These are phyloP conservation scores for Epichloe festucae DNA, from an alignment of 2,329 filamentous ascomycete genomes.

Conservation along the genomic window DNA sequence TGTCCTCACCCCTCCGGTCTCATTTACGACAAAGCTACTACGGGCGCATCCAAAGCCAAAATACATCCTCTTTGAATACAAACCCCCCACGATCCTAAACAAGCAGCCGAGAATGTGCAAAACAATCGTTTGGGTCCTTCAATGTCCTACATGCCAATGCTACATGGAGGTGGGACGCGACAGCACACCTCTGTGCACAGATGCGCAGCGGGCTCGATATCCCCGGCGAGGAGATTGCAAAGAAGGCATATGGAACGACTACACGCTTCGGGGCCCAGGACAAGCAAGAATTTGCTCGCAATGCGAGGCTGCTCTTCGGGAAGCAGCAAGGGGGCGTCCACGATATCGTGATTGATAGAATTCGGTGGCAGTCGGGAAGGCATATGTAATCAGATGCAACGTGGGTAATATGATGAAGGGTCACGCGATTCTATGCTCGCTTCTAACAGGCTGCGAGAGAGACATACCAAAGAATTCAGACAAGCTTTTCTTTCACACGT, in stretches of 20 bases:
- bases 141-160: neutral
- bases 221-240: conserved; percentile 2
- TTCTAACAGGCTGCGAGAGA: neutral
- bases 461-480: no score
- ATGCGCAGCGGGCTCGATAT: conserved; percentile 1
- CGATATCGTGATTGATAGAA: neutral
- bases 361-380: neutral
- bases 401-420: no score
- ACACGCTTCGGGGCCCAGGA: neutral
- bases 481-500: no score
- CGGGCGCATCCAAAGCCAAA: no score
- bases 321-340: neutral
- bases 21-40: no score
- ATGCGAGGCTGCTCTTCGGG: neutral
- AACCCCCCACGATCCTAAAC: neutral
- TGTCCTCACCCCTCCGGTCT: no score
- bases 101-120: neutral
- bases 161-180: neutral
- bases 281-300: neutral
- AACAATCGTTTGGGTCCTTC: neutral
- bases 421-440: neutral
- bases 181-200: neutral
- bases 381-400: no score
- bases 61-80: no score
- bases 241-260: conserved; percentile 2